A percentile compares a stretch with the other conserved stretches of the same genome.
These are phyloP conservation scores for Knoxia roxburghii DNA, from an alignment of 257 asterid species.

Conservation along the genomic window DNA sequence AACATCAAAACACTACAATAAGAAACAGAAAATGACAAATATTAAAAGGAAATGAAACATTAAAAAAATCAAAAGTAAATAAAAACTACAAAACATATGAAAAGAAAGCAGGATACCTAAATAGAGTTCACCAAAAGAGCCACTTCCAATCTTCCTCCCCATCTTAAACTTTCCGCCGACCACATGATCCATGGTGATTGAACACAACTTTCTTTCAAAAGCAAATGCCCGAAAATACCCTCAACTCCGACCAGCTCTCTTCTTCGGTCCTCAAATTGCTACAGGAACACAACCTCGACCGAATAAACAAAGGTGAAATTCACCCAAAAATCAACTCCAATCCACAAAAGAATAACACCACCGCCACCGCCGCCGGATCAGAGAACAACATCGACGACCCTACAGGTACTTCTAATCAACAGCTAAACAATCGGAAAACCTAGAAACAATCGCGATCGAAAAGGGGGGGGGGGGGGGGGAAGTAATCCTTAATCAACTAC, in stretches of 20 bases:
- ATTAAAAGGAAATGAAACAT: background rate
- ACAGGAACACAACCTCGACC: conserved; percentile 9
- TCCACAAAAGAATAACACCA: conserved; percentile 2
- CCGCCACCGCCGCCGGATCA: conserved; percentile 22
- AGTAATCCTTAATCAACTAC: conserved; percentile 31
- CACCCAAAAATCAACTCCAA: conserved; percentile 11
- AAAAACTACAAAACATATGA: background rate
- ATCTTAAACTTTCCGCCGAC: conserved; percentile 90
- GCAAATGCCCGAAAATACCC: conserved; percentile 10
- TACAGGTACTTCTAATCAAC: conserved; percentile 8
- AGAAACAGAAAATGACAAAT: background rate
- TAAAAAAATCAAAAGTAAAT: background rate
- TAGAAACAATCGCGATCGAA: conserved; percentile 23
- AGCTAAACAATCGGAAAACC: conserved; percentile 12
- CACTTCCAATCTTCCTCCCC: conserved; percentile 94
- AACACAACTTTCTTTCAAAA: background rate
- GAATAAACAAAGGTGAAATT: background rate
- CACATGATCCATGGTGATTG: conserved; percentile 64
- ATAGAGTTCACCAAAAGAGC: conserved; percentile 95
- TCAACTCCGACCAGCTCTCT: conserved; percentile 7
- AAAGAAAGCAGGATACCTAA: conserved; percentile 43
- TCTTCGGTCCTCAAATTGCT: conserved; percentile 12
- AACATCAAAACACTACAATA: background rate
- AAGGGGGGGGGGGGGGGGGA: no score
- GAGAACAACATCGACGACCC: conserved; percentile 13